A percentile compares a stretch with the other conserved stretches of the same genome.
These are phyloP conservation scores for Globisporangium acanthophoron DNA, from an alignment of 352 stramenopile species.

Conservation along the genomic window DNA sequence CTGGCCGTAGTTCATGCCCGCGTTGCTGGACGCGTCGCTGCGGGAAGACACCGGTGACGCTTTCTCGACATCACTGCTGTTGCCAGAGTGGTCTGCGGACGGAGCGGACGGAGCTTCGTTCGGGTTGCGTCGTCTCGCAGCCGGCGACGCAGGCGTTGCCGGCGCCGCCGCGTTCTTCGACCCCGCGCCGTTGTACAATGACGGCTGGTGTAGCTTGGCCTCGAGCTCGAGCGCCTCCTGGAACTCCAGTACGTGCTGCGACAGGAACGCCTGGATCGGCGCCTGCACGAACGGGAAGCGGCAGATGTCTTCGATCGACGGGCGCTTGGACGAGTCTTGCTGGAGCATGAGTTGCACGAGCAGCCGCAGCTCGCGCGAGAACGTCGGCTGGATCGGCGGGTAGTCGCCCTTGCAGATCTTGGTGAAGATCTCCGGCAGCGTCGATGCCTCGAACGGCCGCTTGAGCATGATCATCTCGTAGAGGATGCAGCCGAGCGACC, in stretches of 20 bases:
- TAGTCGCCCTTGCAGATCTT: slow-evolving; percentile 89
- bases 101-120: slow-evolving; percentile 21
- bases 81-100: slow-evolving; percentile 9
- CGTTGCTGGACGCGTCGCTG: slow-evolving; percentile 40
- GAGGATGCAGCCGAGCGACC: slow-evolving; percentile 85
- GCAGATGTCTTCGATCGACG: slow-evolving; percentile 88
- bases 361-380: slow-evolving; percentile 76
- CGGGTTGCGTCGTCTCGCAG: slow-evolving; percentile 37
- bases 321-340: slow-evolving; percentile 78
- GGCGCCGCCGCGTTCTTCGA: neutral
- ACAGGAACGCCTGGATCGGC: slow-evolving; percentile 81
- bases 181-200: slow-evolving; percentile 31
- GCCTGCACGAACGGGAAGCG: slow-evolving; percentile 83
- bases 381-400: slow-evolving; percentile 64
- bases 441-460: slow-evolving; percentile 79
- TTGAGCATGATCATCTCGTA: slow-evolving; percentile 90
- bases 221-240: slow-evolving; percentile 82
- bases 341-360: slow-evolving; percentile 87
- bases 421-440: slow-evolving; percentile 78
- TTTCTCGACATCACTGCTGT: slow-evolving; percentile 26
- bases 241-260: slow-evolving; percentile 81
- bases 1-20: slow-evolving; percentile 20
- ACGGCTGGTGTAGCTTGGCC: slow-evolving; percentile 83
- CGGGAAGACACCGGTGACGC: slow-evolving; percentile 34
- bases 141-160: slow-evolving; percentile 27